Evolutionary conservation across 2,329 filamentous ascomycete genomes (phyloP), one percentile per base, ranked within the genome.

Genomic region (Hypoxylon sp.): DNA sequence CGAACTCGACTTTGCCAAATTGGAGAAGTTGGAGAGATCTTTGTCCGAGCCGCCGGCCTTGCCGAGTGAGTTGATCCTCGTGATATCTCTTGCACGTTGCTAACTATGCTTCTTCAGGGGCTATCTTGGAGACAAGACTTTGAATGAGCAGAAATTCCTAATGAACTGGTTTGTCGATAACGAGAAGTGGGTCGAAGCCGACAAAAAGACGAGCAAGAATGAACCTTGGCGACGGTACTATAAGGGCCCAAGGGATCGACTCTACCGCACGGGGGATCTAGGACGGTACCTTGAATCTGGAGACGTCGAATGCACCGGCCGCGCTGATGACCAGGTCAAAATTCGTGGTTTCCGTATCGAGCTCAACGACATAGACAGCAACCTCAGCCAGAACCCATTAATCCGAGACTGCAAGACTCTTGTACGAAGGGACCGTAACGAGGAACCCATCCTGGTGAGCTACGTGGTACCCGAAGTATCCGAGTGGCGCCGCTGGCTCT

Each of bases 261-360:
- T 98, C 56, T 98, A 99, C 80, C 83, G 92, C 19, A 96, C 91
- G 41, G 96, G 95, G 25, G 95, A 98, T 78, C 82, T 99, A 2
- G 95, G 95, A 2, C 84, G 87, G 2, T 74, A 73, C 21, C 71
- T 72, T 17, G 53, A 62, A 19, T 68, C 65, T 10, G 74, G 67
- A 62, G 57, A 64, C 11, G 63, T 71, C 23, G 56, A 68, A 36
- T 61, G 67, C 14, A 90, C 91, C 9, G 95, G 95, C 21, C 87
- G 96, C 64, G 90, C 89, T 23, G 95, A 98, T 28, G 95, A 98
- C 76, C 95, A 98, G 78, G 93, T 98, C 82, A 99, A 98, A 84
- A 95, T 98, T 71, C 91, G 96, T 66, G 95, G 95, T 1, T 98
- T 98, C 85, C 87, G 95, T 67, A 97, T 99, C 72, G 96, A 99